These are phyloP conservation scores for Hymenoscyphus fructigenus DNA, from an alignment of 2,329 filamentous ascomycete genomes.

Conservation along the genomic window DNA sequence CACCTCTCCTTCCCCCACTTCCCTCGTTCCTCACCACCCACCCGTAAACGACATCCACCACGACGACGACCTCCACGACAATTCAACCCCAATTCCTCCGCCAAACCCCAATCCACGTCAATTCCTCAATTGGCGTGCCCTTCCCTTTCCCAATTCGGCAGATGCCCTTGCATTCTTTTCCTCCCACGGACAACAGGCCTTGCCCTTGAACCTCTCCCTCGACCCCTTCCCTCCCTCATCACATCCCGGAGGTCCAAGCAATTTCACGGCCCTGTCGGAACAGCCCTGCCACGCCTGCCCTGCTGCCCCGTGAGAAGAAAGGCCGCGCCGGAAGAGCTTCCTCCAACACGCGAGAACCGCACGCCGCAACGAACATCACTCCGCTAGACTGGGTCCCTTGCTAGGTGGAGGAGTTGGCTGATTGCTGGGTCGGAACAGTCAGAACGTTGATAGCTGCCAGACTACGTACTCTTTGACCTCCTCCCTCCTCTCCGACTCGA, in stretches of 20 bases:
- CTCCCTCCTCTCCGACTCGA: no score
- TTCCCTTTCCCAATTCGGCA: constrained; percentile 18
- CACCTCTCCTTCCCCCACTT: background rate
- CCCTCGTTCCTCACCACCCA: background rate
- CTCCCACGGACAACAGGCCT: background rate
- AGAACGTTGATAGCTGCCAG: background rate
- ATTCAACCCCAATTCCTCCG: background rate
- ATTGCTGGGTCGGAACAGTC: constrained; percentile 1
- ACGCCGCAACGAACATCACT: constrained; percentile 2
- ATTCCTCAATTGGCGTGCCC: constrained; percentile 10
- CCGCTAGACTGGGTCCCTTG: background rate
- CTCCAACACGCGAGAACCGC: constrained; percentile 3
- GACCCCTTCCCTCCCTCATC: constrained; percentile 13
- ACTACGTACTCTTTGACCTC: background rate
- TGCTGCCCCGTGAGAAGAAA: no score
- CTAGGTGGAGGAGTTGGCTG: background rate
- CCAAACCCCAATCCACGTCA: background rate
- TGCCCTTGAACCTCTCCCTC: background rate
- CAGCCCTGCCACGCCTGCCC: constrained; percentile 7
- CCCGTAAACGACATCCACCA: background rate
- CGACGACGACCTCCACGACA: background rate
- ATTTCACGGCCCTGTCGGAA: constrained; percentile 12
- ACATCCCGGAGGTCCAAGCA: constrained; percentile 20
- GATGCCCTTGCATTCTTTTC: constrained; percentile 22
- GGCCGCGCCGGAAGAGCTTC: background rate